Base-by-base conservation (phyloP, 768 basidiomycete genomes). In the Mycena haematopus region DNA sequence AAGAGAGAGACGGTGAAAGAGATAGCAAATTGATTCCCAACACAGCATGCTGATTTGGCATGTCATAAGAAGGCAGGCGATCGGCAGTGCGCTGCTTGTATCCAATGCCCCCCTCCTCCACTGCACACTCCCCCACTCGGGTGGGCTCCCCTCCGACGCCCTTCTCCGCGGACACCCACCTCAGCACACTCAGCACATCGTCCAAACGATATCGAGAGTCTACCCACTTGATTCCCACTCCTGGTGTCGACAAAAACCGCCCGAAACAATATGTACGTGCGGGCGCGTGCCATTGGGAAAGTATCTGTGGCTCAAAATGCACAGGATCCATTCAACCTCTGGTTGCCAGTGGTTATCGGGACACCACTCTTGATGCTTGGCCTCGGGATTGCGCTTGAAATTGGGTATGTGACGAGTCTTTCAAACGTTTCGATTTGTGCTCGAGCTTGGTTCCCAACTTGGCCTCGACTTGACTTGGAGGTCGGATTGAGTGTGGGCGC, bases 181-280 rank as follows among this genome's bases (percentile, higher is more conserved):
- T 67, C 62, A 63, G 58, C 44, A 47, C 53, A 2, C 60, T 67
- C 62, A 63, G 58, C 44, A 47, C 53, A 2, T 42, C 62, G 25
- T 78, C 78, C 1, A 72, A 74, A 53, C 74, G 75, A 61, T 82
- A 80, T 67, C 77, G 76, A 59, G 80, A 80, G 47, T 80, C 82
- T 2, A 78, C 79, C 2, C 76, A 84, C 53, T 72, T 81, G 27
- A 85, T 86, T 66, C 86, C 85, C 15, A 74, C 82, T 1, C 79
- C 80, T 15, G 76, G 71, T 11, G 56, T 65, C 31, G 69, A 70
- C 17, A 70, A 72, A 47, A 74, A 74, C 52, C 75, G 75, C 13
- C 75, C 80, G 15, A 74, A 77, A 31, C 78, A 76, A 69, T 84
- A 77, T 75, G 85, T 85, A 54, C 49, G 81, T 71, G 25, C 24